Percentiles rank a stretch among this genome's conserved stretches.
Evolutionary conservation across 2,329 filamentous ascomycete species (phyloP).

Genomic region (Polytolypa hystricis): DNA sequence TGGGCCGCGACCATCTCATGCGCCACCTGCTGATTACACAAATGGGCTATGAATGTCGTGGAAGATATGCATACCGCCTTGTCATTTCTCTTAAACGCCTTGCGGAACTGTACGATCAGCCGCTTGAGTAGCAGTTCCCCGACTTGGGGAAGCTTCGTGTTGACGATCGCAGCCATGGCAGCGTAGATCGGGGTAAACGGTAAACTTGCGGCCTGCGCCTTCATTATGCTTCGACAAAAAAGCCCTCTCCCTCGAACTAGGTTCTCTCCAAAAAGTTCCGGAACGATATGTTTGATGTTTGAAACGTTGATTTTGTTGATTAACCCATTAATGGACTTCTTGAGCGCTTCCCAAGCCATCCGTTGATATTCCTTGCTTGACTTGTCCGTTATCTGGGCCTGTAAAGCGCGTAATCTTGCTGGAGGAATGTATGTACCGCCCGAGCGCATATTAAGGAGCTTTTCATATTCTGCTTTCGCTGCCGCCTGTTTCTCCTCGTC

Average conservation of each 20-base stretch:
- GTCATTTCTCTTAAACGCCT: constrained; percentile 92
- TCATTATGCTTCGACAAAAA: constrained; percentile 96
- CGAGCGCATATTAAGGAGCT: constrained; percentile 81
- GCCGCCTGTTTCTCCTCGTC: constrained; percentile 80
- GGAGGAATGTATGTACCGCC: constrained; percentile 96
- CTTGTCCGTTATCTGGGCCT: constrained; percentile 96
- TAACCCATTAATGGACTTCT: constrained; percentile 96
- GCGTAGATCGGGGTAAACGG: constrained; percentile 96
- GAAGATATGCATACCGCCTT: constrained; percentile 90
- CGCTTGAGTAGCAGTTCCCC: constrained; percentile 81
- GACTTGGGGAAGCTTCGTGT: constrained; percentile 91
- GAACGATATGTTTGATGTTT: constrained; percentile 96
- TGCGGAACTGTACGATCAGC: constrained; percentile 83
- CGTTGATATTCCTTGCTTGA: constrained; percentile 94
- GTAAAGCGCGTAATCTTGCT: constrained; percentile 75
- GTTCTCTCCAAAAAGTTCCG: constrained; percentile 92
- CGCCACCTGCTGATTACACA: constrained; percentile 92
- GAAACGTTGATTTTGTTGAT: constrained; percentile 99
- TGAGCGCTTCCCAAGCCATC: constrained; percentile 97
- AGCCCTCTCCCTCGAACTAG: constrained; percentile 79
- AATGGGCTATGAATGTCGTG: constrained; percentile 86
- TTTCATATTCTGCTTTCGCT: constrained; percentile 87
- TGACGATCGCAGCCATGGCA: constrained; percentile 90
- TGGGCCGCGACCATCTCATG: constrained; percentile 90
- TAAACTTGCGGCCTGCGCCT: constrained; percentile 89